phyloP scores from a whole-genome alignment of 257 asterid species.

The Solanum habrochaites region DNA sequence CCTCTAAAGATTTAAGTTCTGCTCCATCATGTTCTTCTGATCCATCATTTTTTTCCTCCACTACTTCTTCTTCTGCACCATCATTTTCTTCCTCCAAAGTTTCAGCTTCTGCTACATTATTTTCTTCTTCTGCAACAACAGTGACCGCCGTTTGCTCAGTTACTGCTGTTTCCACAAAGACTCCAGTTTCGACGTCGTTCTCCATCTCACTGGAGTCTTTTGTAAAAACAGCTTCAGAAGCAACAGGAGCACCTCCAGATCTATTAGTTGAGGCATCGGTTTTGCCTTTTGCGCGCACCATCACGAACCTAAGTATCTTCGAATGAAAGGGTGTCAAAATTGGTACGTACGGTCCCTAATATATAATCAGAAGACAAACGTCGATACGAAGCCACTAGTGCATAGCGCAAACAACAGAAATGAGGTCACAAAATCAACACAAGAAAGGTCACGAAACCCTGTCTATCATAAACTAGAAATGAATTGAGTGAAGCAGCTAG shows the following conservation, averaged over 20 bases:
- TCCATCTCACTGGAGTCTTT: background rate
- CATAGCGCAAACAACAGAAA: background rate
- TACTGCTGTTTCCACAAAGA: background rate
- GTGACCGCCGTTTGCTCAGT: background rate
- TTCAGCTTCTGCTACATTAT: background rate
- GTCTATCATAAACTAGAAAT: background rate
- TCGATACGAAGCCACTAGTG: background rate
- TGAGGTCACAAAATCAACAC: background rate
- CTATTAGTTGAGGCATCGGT: background rate
- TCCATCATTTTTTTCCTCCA: background rate
- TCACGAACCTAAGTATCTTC: background rate
- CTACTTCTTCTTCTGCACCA: background rate
- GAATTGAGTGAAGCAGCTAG: background rate
- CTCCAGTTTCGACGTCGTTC: background rate
- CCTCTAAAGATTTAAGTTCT: background rate
- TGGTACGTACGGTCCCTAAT: background rate
- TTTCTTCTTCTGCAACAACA: background rate
- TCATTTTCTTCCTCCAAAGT: background rate
- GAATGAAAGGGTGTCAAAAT: background rate
- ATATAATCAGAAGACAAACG: background rate
- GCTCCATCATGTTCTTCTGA: background rate
- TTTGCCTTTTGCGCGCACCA: background rate
- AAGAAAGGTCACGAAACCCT: background rate
- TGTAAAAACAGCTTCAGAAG: background rate
- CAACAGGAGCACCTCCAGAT: background rate